Evolutionary conservation across 768 basidiomycete genomes (phyloP).

Genomic region (Phaffia tasmanica): DNA sequence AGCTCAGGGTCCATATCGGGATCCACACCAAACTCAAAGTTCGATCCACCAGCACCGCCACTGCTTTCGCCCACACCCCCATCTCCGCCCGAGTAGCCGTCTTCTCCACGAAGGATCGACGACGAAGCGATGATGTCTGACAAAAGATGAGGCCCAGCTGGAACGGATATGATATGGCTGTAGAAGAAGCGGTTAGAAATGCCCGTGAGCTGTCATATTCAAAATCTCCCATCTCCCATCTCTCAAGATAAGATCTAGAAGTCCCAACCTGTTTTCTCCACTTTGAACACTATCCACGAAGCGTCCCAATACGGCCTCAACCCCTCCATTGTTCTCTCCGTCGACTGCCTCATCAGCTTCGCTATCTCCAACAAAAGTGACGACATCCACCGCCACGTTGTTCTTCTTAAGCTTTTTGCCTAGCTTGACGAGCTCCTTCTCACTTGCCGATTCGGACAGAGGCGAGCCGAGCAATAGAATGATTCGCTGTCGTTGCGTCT

Average conservation of each 20-base stretch:
- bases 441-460: conserved; percentile 38
- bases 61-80: conserved; percentile 43
- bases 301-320: conserved; percentile 55
- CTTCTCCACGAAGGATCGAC: conserved; percentile 57
- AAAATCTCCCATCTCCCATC: neutral
- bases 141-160: conserved; percentile 59
- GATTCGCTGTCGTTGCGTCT: conserved; percentile 91
- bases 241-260: neutral
- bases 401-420: conserved; percentile 99
- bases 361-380: conserved; percentile 67
- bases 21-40: conserved; percentile 84
- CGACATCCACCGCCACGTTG: conserved; percentile 86
- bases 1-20: conserved; percentile 92
- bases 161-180: conserved; percentile 71
- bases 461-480: conserved; percentile 90
- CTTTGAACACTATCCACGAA: conserved; percentile 71
- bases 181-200: neutral
- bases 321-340: conserved; percentile 42
- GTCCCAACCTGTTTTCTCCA: conserved; percentile 62
- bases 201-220: neutral
- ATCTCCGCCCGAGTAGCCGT: conserved; percentile 40
- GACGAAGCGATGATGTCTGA: conserved; percentile 74
- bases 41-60: conserved; percentile 40
- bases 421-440: conserved; percentile 69
- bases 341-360: conserved; percentile 48